phyloP scores from a whole-genome alignment of 2,329 filamentous ascomycete species.

The Beauveria brongniartii region DNA sequence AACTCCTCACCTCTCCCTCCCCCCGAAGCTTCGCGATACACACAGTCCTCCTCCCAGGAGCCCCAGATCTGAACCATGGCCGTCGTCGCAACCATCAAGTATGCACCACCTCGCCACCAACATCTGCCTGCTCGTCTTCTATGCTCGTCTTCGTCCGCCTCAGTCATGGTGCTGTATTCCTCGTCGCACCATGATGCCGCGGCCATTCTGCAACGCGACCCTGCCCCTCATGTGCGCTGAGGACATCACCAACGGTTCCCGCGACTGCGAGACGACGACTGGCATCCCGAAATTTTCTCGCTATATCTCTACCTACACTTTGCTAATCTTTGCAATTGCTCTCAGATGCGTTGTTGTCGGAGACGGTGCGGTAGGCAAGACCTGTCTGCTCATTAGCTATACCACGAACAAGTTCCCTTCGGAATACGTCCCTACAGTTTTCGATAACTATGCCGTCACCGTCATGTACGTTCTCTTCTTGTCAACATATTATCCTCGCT shows the following conservation, averaged over 20 bases:
- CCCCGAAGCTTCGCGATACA: slow-evolving; percentile 10
- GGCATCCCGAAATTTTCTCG: background rate
- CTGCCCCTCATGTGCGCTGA: slow-evolving; percentile 7
- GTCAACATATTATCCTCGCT: background rate
- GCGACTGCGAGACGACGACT: background rate
- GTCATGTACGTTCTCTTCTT: slow-evolving; percentile 72
- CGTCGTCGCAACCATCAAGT: slow-evolving; percentile 60
- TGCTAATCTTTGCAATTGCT: slow-evolving; percentile 10
- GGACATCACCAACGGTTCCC: background rate
- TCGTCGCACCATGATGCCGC: slow-evolving; percentile 11
- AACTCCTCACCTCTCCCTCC: slow-evolving; percentile 10
- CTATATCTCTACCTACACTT: background rate
- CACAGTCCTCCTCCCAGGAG: slow-evolving; percentile 28
- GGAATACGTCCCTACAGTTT: slow-evolving; percentile 98
- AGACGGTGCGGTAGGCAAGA: slow-evolving; percentile 99
- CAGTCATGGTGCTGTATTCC: slow-evolving; percentile 9
- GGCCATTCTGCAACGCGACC: slow-evolving; percentile 3
- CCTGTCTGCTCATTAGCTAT: slow-evolving; percentile 97
- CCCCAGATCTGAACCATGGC: slow-evolving; percentile 37
- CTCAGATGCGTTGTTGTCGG: slow-evolving; percentile 94
- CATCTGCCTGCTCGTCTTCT: slow-evolving; percentile 10
- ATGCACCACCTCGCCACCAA: slow-evolving; percentile 25
- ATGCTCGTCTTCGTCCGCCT: background rate
- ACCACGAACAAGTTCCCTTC: slow-evolving; percentile 99
- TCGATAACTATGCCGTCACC: slow-evolving; percentile 99